Base-by-base conservation (phyloP, 352 stramenopile species). In the Lagenidium giganteum region DNA sequence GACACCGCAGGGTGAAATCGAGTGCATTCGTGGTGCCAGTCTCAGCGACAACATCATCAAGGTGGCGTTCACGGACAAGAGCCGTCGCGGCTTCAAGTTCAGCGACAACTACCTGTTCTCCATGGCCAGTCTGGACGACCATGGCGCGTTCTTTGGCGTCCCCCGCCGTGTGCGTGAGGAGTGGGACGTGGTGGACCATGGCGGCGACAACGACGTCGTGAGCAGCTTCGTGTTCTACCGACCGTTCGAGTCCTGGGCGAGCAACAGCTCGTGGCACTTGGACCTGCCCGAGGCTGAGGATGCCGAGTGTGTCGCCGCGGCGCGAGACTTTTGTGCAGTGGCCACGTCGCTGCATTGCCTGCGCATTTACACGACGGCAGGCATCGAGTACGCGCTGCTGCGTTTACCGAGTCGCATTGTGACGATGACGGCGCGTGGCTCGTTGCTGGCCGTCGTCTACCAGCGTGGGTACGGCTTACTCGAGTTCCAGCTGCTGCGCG, bases 91-190 rank as follows among this genome's bases (percentile, higher is more conserved):
- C 0, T 90, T 93, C 54, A 93, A 91, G 59, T 88, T 93, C 40
- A 81, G 67, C 44, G 81, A 93, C 51, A 86, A 83, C 43, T 90
- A 91, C 46, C 64, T 83, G 46, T 89, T 91, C 46, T 76, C 70
- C 2, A 86, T 93, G 67, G 81, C 73, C 2, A 68, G 61, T 36
- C 50, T 93, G 21, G 81, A 86, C 34, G 56, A 83, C 32, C 60
- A 82, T 34, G 81, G 81, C n/a, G 81, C 81, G 5, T 61, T 87
- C 35, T 91, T 93, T 45, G 81, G 54, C 12, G 71, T 83, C 4
- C 76, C 81, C 1, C 62, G 73, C 27, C 74, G 78, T 23, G 64
- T 53, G 17, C 64, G 70, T 22, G 73, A 86, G 33, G 68, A 85
- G n/a, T 79, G 64, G 68, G 71, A 89, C 9, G 67, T 72, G n/a